Conservation (phyloP, 441 rosid species). For the Jatropha podagrica region DNA sequence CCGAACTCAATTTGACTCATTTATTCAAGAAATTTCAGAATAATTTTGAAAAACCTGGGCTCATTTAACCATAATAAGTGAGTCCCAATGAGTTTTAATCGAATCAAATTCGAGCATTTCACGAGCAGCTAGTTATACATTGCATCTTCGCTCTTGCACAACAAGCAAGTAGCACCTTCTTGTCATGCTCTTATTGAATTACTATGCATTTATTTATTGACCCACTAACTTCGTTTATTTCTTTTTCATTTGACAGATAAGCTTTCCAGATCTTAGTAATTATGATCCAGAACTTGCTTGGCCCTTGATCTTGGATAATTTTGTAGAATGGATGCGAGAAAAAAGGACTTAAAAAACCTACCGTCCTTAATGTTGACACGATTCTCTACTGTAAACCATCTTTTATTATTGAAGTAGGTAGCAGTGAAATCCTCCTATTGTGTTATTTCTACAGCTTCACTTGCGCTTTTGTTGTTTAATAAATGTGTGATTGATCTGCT, state of each 20-base stretch:
- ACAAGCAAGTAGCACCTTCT: no score
- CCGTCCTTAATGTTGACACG: conserved; percentile 12
- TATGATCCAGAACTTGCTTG: conserved; percentile 55
- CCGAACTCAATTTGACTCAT: no score
- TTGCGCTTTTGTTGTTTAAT: background rate
- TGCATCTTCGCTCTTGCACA: no score
- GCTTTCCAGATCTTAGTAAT: conserved; percentile 52
- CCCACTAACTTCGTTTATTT: no score
- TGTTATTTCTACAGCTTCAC: background rate
- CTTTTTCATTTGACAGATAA: conserved; percentile 34
- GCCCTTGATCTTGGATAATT: conserved; percentile 61
- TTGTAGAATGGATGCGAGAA: conserved; percentile 63
- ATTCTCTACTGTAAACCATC: conserved; percentile 42
- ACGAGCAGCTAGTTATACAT: no score
- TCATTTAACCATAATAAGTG: no score
- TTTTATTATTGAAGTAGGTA: conserved; percentile 38
- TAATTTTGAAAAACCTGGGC: no score
- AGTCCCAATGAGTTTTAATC: no score
- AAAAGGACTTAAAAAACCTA: conserved; percentile 47
- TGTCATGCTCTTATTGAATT: no score
- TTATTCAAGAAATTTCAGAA: no score
- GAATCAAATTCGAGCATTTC: no score
- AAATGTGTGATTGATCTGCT: conserved; percentile 21
- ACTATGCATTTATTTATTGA: no score
- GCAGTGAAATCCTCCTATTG: conserved; percentile 10